Conservation (phyloP, 2,329 filamentous ascomycete genomes). For the Apiospora rasikravindrae region DNA sequence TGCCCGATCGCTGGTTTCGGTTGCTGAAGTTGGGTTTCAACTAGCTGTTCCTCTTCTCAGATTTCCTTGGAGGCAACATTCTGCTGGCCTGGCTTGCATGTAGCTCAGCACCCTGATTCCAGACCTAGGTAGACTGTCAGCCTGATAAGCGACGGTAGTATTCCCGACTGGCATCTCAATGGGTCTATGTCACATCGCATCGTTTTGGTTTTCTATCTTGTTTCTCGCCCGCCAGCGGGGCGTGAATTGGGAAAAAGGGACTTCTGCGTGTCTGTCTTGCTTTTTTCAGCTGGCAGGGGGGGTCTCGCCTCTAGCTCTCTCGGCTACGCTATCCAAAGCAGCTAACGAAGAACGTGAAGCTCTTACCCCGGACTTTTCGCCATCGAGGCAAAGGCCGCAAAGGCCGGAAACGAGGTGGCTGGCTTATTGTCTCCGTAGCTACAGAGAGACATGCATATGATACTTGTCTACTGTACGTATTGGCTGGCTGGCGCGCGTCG, state of each 20-base stretch:
- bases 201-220: background rate
- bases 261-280: background rate
- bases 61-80: background rate
- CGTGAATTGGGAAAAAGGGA: background rate
- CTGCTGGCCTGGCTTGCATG: background rate
- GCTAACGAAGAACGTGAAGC: background rate
- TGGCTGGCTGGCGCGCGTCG: background rate
- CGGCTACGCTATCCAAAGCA: background rate
- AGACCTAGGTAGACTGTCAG: background rate
- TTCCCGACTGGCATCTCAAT: background rate
- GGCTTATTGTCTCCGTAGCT: background rate
- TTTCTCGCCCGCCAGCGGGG: background rate
- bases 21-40: background rate
- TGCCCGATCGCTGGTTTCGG: background rate
- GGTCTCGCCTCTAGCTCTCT: background rate
- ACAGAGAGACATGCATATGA: background rate
- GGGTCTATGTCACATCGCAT: background rate
- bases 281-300: slow-evolving; percentile 10
- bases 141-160: background rate
- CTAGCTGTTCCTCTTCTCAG: background rate
- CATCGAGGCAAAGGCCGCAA: background rate
- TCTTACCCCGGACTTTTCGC: slow-evolving; percentile 8
- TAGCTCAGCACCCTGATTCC: background rate
- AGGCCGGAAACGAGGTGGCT: background rate
- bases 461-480: background rate